Base-by-base conservation (phyloP, 768 basidiomycete genomes). In the Serendipita sp. region DNA sequence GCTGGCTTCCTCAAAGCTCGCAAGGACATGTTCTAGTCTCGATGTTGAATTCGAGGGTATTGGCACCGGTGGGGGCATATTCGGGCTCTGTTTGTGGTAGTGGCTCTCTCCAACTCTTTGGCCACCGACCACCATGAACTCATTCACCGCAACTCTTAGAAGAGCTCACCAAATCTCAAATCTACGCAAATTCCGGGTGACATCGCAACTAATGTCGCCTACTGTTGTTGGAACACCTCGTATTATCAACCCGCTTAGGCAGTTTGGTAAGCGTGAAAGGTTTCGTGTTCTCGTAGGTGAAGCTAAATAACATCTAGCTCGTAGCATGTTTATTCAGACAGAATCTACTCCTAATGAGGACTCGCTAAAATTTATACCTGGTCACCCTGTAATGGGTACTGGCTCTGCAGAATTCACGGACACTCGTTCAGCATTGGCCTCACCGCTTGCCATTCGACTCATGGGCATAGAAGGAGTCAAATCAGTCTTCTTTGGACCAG, bases 251-350 rank as follows among this genome's bases (percentile, higher is more conserved):
- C 1, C 23, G 23, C 23, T 23, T 23, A 16, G 11, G 32, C 11
- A 11, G 11, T 54, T 54, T 54, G 52, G 52, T 54, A 54, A 54
- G 23, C 52, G 13, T 18, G 18, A 13, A 15, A 54, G 23, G 23
- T 28, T 11, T 11, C 30, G 13, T 28, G 52, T 54, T 11, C 11
- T 18, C 11, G 52, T 30, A 32, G 32, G 30, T 11, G 52, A 15
- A n/a, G 23, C 16, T 30, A 28, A 54, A 54, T 11, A 2, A 16
- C 30, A 23, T 23, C 32, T 66, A 91, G 89, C 76, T 38, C 84
- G 93, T 28, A 86, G 88, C 64, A 95, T 97, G 94, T 98, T 98
- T 78, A 96, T 98, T 65, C 96, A 99, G 76, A 98, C 95, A 3
- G 94, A 97, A 76, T 84, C 85, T 8, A 99, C 96, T 0, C 96